Conservation (phyloP, 306 rosid species). For the Fragaria nilgerrensis region DNA sequence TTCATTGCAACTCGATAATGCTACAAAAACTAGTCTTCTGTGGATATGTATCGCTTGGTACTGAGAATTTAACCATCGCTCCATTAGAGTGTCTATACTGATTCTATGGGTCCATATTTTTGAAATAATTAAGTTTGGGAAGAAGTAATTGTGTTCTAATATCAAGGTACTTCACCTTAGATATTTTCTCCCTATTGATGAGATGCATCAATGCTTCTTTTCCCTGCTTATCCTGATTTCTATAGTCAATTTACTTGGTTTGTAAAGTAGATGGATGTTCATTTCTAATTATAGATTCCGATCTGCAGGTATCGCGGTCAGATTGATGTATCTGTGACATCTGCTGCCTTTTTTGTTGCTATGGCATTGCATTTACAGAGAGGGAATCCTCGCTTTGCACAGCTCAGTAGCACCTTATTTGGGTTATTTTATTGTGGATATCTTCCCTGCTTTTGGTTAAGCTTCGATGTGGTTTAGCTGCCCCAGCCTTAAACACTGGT, state of each 20-base stretch:
- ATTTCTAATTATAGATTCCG: constrained; percentile 39
- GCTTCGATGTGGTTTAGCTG: constrained; percentile 97
- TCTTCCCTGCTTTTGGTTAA: constrained; percentile 97
- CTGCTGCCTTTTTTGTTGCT: constrained; percentile 89
- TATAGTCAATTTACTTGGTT: not conserved
- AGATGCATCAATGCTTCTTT: not conserved
- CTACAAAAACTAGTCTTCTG: not conserved
- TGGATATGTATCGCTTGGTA: not conserved
- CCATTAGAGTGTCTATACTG: not conserved
- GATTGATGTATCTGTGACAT: constrained; percentile 84
- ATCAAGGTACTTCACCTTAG: not conserved
- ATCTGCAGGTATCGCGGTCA: constrained; percentile 79
- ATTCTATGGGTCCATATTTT: not conserved
- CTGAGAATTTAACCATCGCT: not conserved
- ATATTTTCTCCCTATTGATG: not conserved
- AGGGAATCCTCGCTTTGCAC: constrained; percentile 92
- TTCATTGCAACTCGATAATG: not conserved
- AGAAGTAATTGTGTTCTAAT: not conserved
- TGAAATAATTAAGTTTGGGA: not conserved
- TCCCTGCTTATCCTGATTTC: not conserved
- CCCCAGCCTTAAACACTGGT: constrained; percentile 86
- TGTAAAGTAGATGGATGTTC: constrained; percentile 15
- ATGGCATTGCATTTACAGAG: constrained; percentile 76
- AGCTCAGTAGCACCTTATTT: constrained; percentile 89
- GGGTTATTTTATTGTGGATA: constrained; percentile 94